phyloP scores from a whole-genome alignment of 495 filamentous ascomycete species.

The Penicillium dipodomyicola region DNA sequence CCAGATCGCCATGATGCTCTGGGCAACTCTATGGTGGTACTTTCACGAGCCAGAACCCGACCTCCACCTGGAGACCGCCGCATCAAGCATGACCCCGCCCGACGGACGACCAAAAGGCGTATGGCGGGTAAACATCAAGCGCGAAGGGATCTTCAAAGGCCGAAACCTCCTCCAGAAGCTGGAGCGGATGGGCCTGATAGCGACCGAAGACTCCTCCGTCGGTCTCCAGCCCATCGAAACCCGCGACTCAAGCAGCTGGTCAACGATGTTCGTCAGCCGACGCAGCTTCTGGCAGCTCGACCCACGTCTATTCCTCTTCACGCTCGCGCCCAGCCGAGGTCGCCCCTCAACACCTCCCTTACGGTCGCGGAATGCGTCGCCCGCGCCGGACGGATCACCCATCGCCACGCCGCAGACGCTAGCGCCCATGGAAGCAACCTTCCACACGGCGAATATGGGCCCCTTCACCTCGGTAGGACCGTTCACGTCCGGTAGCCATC shows the following conservation, averaged over 20 bases:
- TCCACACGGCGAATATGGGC: slow-evolving; percentile 41
- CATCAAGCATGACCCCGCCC: slow-evolving; percentile 61
- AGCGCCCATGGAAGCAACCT: slow-evolving; percentile 23
- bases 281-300: slow-evolving; percentile 91
- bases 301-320: slow-evolving; percentile 82
- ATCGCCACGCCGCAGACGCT: slow-evolving; percentile 10
- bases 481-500: slow-evolving; percentile 71
- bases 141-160: slow-evolving; percentile 82
- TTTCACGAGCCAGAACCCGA: slow-evolving; percentile 66
- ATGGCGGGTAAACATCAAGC: slow-evolving; percentile 84
- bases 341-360: slow-evolving; percentile 46
- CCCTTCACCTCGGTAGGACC: slow-evolving; percentile 70
- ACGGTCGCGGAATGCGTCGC: slow-evolving; percentile 58
- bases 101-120: slow-evolving; percentile 73
- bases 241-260: slow-evolving; percentile 62
- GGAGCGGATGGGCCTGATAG: slow-evolving; percentile 86
- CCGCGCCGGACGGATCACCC: slow-evolving; percentile 47
- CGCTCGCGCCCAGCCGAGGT: slow-evolving; percentile 59
- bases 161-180: slow-evolving; percentile 82
- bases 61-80: slow-evolving; percentile 55
- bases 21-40: slow-evolving; percentile 94
- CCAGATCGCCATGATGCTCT: slow-evolving; percentile 94
- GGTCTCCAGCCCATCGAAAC: slow-evolving; percentile 61
- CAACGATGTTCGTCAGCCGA: slow-evolving; percentile 76
- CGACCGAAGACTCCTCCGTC: slow-evolving; percentile 71